Evolutionary conservation across 2,329 filamentous ascomycete genomes (phyloP), one percentile per base, ranked within the genome.

Genomic region (Penicillium sp.): DNA sequence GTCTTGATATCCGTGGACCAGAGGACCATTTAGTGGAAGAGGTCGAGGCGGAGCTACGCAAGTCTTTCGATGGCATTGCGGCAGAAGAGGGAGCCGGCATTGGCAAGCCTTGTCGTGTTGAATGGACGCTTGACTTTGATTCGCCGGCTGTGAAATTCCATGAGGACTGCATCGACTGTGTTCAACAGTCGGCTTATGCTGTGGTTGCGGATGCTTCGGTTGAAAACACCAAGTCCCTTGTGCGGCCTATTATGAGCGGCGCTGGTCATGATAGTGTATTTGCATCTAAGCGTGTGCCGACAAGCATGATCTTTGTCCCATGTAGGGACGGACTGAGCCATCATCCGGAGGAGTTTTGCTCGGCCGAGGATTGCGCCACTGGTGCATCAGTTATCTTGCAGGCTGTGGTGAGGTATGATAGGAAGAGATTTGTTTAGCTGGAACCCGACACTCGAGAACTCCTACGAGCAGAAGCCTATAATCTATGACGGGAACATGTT

Each of bases 211-310:
- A 74, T 29, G 54, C 69, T 13, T 60, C 68, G 16, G 48, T 47
- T 16, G 30, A 49, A 13, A 52, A 62, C 15, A 55, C 64, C 2
- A 61, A 68, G 47, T 67, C 71, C 32, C 55, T 72, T 31, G 65
- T 69, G 31, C 66, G 68, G 37, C 62, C 61, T 14, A 80, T 83
- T 66, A 78, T 72, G 42, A 76, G 71, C 46, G 79, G 79, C 15
- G 79, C 79, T n/a, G 79, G 79, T 0, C 79, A 82, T 59, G 79
- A 82, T 48, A 79, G 73, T 48, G 77, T 81, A 4, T 77, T 79
- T 44, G 73, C 78, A 4, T 78, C 72, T 30, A 71, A 73, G 46
- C 65, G 68, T 25, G 76, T 74, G 30, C 79, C 79, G 11, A 80
- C 78, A 2, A 74, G 75, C 29, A 82, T 83, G 79, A 77, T 82